Percentiles rank a stretch among this genome's conserved stretches.
These are phyloP conservation scores for Blepharisma japonicum DNA, from an alignment of 73 alveolate species.

Conservation along the genomic window DNA sequence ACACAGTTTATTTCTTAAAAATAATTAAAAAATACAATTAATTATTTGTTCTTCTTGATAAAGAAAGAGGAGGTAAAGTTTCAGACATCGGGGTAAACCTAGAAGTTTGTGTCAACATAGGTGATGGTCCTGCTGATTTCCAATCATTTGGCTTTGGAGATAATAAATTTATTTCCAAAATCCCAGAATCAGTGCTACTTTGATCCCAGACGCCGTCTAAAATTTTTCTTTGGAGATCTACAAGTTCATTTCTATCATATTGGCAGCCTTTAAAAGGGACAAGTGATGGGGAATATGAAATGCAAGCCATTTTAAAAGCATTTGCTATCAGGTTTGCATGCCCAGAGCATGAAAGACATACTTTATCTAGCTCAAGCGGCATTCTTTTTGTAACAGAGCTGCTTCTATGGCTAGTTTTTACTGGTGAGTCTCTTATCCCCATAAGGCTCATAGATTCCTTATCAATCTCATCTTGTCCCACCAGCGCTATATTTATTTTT, in stretches of 20 bases:
- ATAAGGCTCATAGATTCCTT: background rate
- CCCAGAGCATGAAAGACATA: slow-evolving; percentile 42
- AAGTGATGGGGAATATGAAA: slow-evolving; percentile 38
- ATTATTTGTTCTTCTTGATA: slow-evolving; percentile 9
- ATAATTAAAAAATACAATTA: background rate
- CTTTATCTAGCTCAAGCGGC: slow-evolving; percentile 20
- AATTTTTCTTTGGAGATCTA: background rate
- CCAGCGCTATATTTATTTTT: background rate
- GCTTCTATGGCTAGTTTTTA: no score
- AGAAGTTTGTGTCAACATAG: no score
- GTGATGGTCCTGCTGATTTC: no score
- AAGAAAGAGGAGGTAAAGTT: slow-evolving; percentile 6
- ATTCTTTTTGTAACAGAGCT: background rate
- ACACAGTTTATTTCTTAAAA: background rate
- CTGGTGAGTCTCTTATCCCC: slow-evolving; percentile 5
- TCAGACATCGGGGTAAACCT: no score
- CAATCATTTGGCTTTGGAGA: no score
- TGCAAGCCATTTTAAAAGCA: slow-evolving; percentile 54
- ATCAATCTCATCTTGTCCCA: slow-evolving; percentile 17
- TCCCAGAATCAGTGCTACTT: no score
- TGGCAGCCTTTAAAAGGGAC: background rate
- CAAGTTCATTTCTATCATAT: slow-evolving; percentile 36
- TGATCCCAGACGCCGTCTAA: slow-evolving; percentile 15
- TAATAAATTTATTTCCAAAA: no score
- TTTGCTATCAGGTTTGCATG: slow-evolving; percentile 32